A percentile compares a stretch with the other conserved stretches of the same genome.
These are phyloP conservation scores for Bipolaris gigantea DNA, from an alignment of 2,329 filamentous ascomycete genomes.

Conservation along the genomic window DNA sequence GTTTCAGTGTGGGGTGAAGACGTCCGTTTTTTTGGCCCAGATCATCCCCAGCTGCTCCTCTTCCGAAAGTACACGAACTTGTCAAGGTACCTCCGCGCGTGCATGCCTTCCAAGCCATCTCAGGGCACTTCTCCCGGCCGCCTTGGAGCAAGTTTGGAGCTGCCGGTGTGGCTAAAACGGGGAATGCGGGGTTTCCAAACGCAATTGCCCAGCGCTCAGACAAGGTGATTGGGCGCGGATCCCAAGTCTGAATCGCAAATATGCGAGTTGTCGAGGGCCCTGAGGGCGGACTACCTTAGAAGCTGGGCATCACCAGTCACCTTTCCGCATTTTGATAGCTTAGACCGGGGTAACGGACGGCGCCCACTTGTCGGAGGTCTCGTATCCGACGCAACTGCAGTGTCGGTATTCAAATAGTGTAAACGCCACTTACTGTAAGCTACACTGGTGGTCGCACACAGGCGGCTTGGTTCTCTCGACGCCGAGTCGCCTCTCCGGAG, in stretches of 20 bases:
- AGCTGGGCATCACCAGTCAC: constrained; percentile 19
- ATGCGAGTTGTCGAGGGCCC: constrained; percentile 13
- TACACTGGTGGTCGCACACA: neutral
- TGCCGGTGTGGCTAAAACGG: constrained; percentile 7
- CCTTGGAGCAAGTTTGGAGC: constrained; percentile 20
- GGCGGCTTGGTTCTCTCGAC: neutral
- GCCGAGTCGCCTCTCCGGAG: neutral
- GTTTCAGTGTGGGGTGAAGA: neutral
- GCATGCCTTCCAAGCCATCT: constrained; percentile 28
- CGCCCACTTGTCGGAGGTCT: constrained; percentile 7
- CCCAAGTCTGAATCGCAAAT: neutral
- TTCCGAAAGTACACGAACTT: constrained; percentile 21
- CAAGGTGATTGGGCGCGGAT: constrained; percentile 8
- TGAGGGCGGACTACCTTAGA: constrained; percentile 11
- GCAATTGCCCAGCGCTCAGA: constrained; percentile 8
- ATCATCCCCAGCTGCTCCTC: constrained; percentile 7
- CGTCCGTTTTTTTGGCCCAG: neutral
- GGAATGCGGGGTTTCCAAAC: constrained; percentile 16
- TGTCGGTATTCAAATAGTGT: neutral
- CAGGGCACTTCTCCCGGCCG: constrained; percentile 26
- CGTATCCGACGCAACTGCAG: constrained; percentile 4
- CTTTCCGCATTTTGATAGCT: neutral
- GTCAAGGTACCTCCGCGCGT: constrained; percentile 14
- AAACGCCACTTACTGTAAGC: neutral
- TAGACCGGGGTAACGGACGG: neutral